Conservation (phyloP, 495 filamentous ascomycete species). For the Aspergillus saccharolyticus region DNA sequence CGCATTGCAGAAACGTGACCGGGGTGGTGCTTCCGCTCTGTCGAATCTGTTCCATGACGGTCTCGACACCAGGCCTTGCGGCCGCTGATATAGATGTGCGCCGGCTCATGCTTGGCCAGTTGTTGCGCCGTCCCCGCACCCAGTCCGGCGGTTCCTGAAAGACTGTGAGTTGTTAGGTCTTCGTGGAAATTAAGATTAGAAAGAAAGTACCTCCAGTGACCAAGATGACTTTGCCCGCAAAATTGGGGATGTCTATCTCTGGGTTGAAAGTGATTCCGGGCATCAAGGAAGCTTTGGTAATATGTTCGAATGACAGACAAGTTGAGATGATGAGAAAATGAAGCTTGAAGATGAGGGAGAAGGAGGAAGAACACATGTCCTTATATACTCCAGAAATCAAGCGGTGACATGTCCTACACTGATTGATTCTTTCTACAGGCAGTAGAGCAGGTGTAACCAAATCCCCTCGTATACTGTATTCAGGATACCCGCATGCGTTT, state of each 20-base stretch:
- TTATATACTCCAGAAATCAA: no score
- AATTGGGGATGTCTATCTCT: conserved; percentile 47
- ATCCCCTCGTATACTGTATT: no score
- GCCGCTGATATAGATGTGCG: conserved; percentile 55
- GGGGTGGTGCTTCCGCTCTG: conserved; percentile 22
- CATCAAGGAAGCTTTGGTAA: neutral
- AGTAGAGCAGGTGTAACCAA: no score
- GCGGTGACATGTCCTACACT: no score
- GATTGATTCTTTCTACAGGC: no score
- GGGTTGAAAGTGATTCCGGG: conserved; percentile 10
- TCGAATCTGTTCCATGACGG: conserved; percentile 40
- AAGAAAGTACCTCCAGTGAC: conserved; percentile 53
- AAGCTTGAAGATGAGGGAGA: neutral
- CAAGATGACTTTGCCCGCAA: conserved; percentile 49
- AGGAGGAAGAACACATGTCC: no score
- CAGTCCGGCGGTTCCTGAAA: conserved; percentile 46
- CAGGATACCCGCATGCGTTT: no score
- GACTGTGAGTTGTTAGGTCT: neutral
- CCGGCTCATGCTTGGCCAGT: conserved; percentile 49
- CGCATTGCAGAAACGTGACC: conserved; percentile 38
- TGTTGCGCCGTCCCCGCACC: conserved; percentile 50
- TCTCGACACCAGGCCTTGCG: conserved; percentile 43
- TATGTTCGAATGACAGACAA: no score
- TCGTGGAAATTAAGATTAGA: neutral
- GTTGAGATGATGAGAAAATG: neutral